Conservation (phyloP, 495 filamentous ascomycete genomes). For the Corynascus novoguineensis region DNA sequence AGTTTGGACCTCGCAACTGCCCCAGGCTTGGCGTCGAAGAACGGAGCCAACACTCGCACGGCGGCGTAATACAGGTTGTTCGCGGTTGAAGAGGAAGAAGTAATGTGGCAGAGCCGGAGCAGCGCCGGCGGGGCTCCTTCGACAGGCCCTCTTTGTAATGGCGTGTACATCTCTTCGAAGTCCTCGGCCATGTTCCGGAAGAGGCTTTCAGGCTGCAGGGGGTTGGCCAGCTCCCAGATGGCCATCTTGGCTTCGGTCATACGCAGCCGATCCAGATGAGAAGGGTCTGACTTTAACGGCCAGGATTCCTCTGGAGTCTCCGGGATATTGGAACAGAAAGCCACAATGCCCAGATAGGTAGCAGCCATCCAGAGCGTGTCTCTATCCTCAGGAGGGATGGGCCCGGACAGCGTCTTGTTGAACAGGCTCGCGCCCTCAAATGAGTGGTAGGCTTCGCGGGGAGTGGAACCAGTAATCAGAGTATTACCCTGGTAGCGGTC, state of each 20-base stretch:
- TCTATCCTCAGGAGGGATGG: neutral
- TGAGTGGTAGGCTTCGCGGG: neutral
- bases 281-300: neutral
- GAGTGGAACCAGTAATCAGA: neutral
- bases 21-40: neutral
- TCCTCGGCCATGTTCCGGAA: neutral
- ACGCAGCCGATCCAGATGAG: neutral
- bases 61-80: neutral
- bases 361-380: neutral
- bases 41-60: neutral
- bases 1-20: neutral
- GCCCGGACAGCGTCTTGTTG: neutral
- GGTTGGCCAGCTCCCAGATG: conserved; percentile 3
- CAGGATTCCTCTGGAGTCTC: neutral
- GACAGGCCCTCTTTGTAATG: neutral
- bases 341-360: neutral
- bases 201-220: neutral
- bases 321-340: neutral
- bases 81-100: neutral
- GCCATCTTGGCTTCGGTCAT: conserved; percentile 4
- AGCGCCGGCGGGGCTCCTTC: neutral
- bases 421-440: neutral
- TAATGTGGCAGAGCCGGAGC: neutral
- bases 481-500: neutral
- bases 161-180: neutral